Evolutionary conservation across 2,329 filamentous ascomycete genomes (phyloP).

Genomic region (Cladosporium sp.): DNA sequence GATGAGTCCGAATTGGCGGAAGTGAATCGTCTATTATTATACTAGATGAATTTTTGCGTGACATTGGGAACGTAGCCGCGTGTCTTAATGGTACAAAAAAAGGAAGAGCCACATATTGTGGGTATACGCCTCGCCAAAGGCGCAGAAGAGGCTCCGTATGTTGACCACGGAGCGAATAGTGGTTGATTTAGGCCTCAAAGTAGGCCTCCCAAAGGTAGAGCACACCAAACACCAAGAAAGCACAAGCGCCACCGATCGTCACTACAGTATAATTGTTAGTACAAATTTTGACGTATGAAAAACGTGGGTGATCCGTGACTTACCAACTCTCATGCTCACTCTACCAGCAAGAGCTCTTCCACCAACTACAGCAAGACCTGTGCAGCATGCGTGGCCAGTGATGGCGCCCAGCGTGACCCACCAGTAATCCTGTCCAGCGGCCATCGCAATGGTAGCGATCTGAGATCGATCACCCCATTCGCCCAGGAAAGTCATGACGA

Average conservation of each 20-base stretch:
- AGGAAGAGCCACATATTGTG: background rate
- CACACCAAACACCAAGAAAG: conserved; percentile 85
- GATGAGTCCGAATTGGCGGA: no score
- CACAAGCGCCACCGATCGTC: conserved; percentile 82
- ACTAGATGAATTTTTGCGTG: background rate
- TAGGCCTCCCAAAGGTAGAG: conserved; percentile 75
- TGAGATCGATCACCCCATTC: conserved; percentile 98
- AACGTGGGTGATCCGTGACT: conserved; percentile 40
- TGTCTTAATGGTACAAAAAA: background rate
- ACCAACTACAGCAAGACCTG: conserved; percentile 83
- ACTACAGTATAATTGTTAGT: conserved; percentile 50
- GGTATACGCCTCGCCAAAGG: background rate
- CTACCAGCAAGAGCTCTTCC: conserved; percentile 87
- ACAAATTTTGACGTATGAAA: no score
- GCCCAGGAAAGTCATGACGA: conserved; percentile 96
- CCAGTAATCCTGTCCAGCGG: conserved; percentile 97
- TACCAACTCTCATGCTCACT: conserved; percentile 94
- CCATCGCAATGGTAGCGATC: conserved; percentile 98
- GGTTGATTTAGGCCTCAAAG: conserved; percentile 2
- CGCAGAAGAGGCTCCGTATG: background rate
- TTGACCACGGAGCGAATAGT: background rate
- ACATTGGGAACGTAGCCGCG: background rate
- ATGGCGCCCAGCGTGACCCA: conserved; percentile 92
- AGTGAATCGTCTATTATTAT: background rate
- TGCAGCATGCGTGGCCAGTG: conserved; percentile 82